Base-by-base conservation (phyloP, 768 basidiomycete species). In the Amanita molliuscula region DNA sequence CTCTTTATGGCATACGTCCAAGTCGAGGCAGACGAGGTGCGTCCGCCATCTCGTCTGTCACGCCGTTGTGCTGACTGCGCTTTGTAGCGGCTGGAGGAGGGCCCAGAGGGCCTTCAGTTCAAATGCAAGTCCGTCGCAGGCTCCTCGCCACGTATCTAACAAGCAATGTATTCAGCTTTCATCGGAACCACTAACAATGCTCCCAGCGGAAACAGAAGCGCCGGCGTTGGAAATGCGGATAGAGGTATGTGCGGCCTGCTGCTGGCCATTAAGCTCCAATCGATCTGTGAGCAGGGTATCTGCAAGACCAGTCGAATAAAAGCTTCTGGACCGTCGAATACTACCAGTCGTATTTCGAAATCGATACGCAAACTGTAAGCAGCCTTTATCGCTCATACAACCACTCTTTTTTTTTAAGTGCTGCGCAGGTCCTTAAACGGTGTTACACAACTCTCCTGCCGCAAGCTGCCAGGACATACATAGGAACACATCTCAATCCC, bases 291-390 rank as follows among this genome's bases (percentile, higher is more conserved):
- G 3, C 57, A 88, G 88, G 84, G 15, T 89, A 86, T 61, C 68
- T 84, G 16, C 66, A 76, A 44, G 81, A 87, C 53, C 69, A 72
- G 7, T 58, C 69, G 8, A 61, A 67, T 7, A 77, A 77, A 59
- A 68, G 71, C 0, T 88, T 88, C 65, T 91, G 88, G 88, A 79
- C 77, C 23, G 58, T 91, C 28, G 89, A 93, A 53, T 87, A 87
- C 62, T 92, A 93, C 61, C 88, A 91, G 59, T 73, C 78, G 2
- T 91, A 88, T 65, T 94, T 94, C 56, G 90, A 94, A 54, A 77
- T 94, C 29, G 90, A 93, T 67, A 91, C 89, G 0, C 75, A 77
- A 54, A 87, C 78, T 4, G 85, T 82, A 44, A 26, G 68, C 23
- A 31, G 52, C 34, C 10, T 15, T 51, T 42, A 9, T 37, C 21